phyloP scores from a whole-genome alignment of 768 basidiomycete species.

The Hygrophoropsis aurantiaca region DNA sequence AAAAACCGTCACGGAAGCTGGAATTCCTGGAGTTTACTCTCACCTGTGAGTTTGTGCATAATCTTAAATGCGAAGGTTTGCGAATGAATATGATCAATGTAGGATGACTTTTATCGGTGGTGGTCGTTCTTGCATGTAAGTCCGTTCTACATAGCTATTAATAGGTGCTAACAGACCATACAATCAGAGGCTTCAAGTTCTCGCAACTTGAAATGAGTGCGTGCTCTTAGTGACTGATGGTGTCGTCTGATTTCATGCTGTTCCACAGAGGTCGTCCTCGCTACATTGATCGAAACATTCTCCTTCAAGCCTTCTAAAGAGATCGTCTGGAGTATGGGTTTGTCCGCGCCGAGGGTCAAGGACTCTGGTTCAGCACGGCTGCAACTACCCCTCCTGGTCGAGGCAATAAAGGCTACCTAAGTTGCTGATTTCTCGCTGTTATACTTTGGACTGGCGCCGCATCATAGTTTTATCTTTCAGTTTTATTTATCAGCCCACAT shows the following conservation, averaged over 20 bases:
- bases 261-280: conserved; percentile 4
- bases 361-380: neutral
- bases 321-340: conserved; percentile 6
- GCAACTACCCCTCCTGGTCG: conserved; percentile 1
- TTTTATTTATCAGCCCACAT: too few species aligned
- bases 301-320: conserved; percentile 7
- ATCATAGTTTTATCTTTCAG: too few species aligned
- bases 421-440: too few species aligned
- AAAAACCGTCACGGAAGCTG: conserved; percentile 33
- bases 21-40: conserved; percentile 45
- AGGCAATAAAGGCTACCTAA: too few species aligned
- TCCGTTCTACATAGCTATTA: neutral
- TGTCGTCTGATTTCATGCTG: too few species aligned
- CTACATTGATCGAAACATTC: conserved; percentile 2
- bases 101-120: conserved; percentile 49
- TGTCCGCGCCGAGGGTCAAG: conserved; percentile 9
- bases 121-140: conserved; percentile 45
- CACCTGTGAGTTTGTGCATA: conserved; percentile 32
- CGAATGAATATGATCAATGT: neutral
- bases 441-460: too few species aligned
- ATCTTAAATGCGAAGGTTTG: neutral
- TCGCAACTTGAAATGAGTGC: conserved; percentile 44
- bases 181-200: conserved; percentile 41
- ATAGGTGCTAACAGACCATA: neutral
- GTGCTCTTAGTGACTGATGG: conserved; percentile 9